These are phyloP conservation scores for Elaeis oleifera DNA, from an alignment of 202 grass and related monocot species.

Conservation along the genomic window DNA sequence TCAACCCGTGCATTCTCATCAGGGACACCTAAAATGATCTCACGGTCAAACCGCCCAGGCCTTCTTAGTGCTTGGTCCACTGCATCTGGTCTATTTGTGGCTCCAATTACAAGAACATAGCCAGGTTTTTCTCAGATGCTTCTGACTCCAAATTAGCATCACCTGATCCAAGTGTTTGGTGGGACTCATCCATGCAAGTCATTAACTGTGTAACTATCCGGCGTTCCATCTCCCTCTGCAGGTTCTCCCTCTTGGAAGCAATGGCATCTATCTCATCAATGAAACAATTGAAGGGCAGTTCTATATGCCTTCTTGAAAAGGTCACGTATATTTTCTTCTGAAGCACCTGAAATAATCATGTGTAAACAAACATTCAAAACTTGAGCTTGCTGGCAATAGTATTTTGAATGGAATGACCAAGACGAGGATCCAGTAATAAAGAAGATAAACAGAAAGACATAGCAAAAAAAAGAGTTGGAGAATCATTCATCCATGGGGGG, in stretches of 20 bases:
- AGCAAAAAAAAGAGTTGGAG: too few relatives aligned
- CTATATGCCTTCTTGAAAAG: slow-evolving; percentile 77
- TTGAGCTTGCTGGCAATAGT: too few relatives aligned
- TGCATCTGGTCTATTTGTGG: slow-evolving; percentile 88
- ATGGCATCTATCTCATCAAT: slow-evolving; percentile 97
- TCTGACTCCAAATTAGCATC: slow-evolving; percentile 25
- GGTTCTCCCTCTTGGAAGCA: slow-evolving; percentile 88
- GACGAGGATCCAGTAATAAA: too few relatives aligned
- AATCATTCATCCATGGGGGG: too few relatives aligned
- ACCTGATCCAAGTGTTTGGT: slow-evolving; percentile 35
- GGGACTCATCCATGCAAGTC: slow-evolving; percentile 94
- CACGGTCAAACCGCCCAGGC: slow-evolving; percentile 81
- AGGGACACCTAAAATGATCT: slow-evolving; percentile 75
- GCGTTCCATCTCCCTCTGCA: slow-evolving; percentile 75
- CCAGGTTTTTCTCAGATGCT: slow-evolving; percentile 61
- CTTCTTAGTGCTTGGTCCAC: slow-evolving; percentile 82
- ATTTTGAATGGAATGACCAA: too few relatives aligned
- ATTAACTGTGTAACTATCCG: slow-evolving; percentile 86
- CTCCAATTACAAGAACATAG: slow-evolving; percentile 92
- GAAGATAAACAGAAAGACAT: too few relatives aligned
- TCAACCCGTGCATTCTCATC: slow-evolving; percentile 76
- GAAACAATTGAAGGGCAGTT: slow-evolving; percentile 83
- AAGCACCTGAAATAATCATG: slow-evolving; percentile 45
- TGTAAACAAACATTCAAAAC: too few relatives aligned
- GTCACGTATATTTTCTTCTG: slow-evolving; percentile 81